These are phyloP conservation scores for Calocybe gangraenosa DNA, from an alignment of 768 basidiomycete genomes.

Conservation along the genomic window DNA sequence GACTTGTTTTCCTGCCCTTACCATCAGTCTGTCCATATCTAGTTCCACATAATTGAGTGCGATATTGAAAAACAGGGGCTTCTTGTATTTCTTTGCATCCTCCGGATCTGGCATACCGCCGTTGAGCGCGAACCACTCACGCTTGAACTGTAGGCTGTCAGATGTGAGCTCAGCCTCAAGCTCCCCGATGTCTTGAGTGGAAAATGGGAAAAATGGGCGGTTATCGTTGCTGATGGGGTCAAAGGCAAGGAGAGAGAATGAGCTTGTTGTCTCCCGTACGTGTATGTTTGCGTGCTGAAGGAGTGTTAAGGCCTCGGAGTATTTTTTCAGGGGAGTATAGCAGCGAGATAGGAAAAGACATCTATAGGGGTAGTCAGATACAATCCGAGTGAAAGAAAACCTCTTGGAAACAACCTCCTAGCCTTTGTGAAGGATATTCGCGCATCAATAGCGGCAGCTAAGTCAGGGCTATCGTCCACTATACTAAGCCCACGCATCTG, in stretches of 20 bases:
- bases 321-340: slow-evolving; percentile 66
- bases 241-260: slow-evolving; percentile 40
- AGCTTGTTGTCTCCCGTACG: slow-evolving; percentile 65
- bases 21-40: slow-evolving; percentile 74
- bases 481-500: slow-evolving; percentile 82
- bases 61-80: slow-evolving; percentile 91
- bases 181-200: slow-evolving; percentile 33
- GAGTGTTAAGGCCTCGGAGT: slow-evolving; percentile 68
- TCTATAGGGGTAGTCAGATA: slow-evolving; percentile 28
- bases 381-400: background rate
- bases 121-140: slow-evolving; percentile 76
- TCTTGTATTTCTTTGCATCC: slow-evolving; percentile 54
- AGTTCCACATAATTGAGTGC: slow-evolving; percentile 89
- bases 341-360: slow-evolving; percentile 75
- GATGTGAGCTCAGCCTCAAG: slow-evolving; percentile 50
- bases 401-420: slow-evolving; percentile 45
- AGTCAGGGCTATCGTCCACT: slow-evolving; percentile 84
- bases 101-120: slow-evolving; percentile 53
- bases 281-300: slow-evolving; percentile 69
- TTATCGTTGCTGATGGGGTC: slow-evolving; percentile 41
- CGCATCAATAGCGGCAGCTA: slow-evolving; percentile 75
- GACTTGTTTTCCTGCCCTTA: slow-evolving; percentile 60
- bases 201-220: slow-evolving; percentile 55
- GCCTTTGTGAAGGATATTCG: slow-evolving; percentile 72
- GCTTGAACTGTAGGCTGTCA: slow-evolving; percentile 53